These are phyloP conservation scores for Pisolithus albus DNA, from an alignment of 768 basidiomycete species.

Conservation along the genomic window DNA sequence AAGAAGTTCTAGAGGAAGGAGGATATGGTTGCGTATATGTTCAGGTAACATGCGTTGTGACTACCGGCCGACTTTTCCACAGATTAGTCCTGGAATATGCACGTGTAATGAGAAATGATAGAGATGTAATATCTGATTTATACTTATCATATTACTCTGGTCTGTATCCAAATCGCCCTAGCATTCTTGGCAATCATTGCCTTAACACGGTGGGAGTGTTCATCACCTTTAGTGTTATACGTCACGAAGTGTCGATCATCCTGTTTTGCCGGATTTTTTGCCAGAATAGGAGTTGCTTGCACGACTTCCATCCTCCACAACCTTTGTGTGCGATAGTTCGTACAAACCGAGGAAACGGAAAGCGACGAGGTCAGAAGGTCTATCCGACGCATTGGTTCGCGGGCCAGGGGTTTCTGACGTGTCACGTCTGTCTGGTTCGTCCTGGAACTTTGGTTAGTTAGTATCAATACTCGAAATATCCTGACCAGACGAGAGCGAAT, in stretches of 20 bases:
- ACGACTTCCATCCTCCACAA: conserved; percentile 10
- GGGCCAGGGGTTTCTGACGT: conserved; percentile 15
- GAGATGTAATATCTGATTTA: conserved; percentile 17
- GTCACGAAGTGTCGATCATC: conserved; percentile 20
- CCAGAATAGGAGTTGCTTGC: conserved; percentile 11
- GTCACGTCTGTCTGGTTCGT: conserved; percentile 32
- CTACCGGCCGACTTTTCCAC: not conserved
- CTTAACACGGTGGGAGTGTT: not conserved
- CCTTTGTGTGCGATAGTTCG: conserved; percentile 20
- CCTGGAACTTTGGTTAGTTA: conserved; percentile 26
- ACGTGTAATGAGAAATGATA: conserved; percentile 40
- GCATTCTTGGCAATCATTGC: no score
- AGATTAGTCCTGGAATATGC: conserved; percentile 47
- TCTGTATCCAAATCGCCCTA: no score
- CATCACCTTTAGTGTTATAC: conserved; percentile 22
- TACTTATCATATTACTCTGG: not conserved
- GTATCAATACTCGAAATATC: conserved; percentile 23
- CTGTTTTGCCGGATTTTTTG: conserved; percentile 13
- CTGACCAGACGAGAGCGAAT: conserved; percentile 38
- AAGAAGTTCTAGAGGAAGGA: conserved; percentile 47
- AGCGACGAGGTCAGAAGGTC: conserved; percentile 20
- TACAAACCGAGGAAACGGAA: conserved; percentile 18
- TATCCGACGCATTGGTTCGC: conserved; percentile 15
- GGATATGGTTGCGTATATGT: conserved; percentile 50
- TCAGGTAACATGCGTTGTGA: conserved; percentile 33